Percentiles rank a stretch among this genome's conserved stretches.
Evolutionary conservation across 441 rosid genomes (phyloP).

Genomic region (Gossypium davidsonii): DNA sequence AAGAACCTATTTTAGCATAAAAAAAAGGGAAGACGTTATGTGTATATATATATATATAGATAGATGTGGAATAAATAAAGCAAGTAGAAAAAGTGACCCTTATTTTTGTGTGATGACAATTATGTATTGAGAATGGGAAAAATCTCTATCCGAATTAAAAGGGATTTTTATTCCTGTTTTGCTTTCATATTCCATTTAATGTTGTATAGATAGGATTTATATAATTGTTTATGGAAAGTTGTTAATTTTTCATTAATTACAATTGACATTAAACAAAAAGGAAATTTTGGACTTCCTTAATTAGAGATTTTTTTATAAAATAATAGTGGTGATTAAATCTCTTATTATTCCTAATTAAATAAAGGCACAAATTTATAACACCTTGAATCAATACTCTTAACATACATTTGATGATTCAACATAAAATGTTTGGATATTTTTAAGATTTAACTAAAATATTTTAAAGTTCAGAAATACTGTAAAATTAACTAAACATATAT

Average conservation of each 20-base stretch:
- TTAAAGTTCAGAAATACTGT: no score
- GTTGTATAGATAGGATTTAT: not conserved
- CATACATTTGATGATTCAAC: no score
- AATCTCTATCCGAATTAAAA: not conserved
- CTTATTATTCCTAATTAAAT: no score
- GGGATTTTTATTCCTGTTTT: not conserved
- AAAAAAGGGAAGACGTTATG: not conserved
- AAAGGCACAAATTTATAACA: no score
- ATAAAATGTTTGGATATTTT: no score
- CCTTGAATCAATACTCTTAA: no score
- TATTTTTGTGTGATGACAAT: not conserved
- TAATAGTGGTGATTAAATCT: no score
- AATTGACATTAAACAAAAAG: not conserved
- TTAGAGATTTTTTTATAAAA: not conserved
- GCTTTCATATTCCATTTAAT: not conserved
- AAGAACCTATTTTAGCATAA: not conserved
- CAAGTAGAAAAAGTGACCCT: not conserved
- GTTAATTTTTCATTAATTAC: not conserved
- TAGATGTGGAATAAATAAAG: not conserved
- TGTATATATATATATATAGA: no score
- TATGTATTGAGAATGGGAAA: not conserved
- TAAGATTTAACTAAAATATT: no score
- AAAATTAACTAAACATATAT: no score
- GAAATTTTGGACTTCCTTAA: not conserved
- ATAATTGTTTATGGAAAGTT: not conserved